phyloP scores from a whole-genome alignment of 768 basidiomycete genomes.

The Pleurotus tuber-regium region DNA sequence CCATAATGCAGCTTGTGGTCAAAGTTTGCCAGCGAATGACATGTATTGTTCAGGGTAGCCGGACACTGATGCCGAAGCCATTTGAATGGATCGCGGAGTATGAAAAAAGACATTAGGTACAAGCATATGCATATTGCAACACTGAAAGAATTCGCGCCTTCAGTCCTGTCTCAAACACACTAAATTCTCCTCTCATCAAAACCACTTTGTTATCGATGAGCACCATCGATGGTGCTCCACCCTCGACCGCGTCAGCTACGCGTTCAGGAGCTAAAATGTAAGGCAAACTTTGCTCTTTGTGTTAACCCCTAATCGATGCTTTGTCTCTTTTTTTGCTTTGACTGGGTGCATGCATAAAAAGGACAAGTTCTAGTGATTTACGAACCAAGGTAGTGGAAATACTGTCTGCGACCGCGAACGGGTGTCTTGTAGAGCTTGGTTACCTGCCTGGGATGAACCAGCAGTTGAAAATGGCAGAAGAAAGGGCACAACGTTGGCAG shows the following conservation, averaged over 20 bases:
- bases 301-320: background rate
- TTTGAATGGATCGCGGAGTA: background rate
- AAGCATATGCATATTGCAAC: background rate
- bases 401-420: slow-evolving; percentile 41
- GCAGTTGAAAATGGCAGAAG: slow-evolving; percentile 33
- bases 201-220: background rate
- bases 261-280: background rate
- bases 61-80: background rate
- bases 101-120: slow-evolving; percentile 1
- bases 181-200: background rate
- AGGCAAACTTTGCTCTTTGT: background rate
- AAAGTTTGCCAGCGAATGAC: too few species aligned
- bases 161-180: too few species aligned
- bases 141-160: too few species aligned
- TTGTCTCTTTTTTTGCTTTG: background rate
- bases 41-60: too few species aligned
- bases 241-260: background rate
- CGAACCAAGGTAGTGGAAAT: slow-evolving; percentile 41
- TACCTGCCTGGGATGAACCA: slow-evolving; percentile 41
- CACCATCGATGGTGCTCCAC: background rate
- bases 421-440: slow-evolving; percentile 45
- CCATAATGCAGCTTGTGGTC: too few species aligned
- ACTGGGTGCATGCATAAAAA: background rate
- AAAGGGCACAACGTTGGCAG: slow-evolving; percentile 28
- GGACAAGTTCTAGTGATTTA: slow-evolving; percentile 15